Evolutionary conservation across 139 green algal genomes (phyloP).

Genomic region (Closterium sp.): DNA sequence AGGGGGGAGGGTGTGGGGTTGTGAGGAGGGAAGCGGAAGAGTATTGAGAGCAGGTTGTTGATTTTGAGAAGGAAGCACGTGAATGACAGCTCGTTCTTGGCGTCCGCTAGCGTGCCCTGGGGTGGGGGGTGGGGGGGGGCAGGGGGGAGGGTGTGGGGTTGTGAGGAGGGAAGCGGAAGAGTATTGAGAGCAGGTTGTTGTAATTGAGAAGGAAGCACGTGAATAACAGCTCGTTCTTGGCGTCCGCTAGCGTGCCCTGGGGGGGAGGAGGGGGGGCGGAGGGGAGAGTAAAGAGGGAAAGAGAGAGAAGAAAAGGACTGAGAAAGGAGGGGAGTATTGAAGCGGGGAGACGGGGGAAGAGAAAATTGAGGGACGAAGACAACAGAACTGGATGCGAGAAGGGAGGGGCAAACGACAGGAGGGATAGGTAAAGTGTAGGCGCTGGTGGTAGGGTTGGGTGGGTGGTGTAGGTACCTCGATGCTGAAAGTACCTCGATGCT

Average conservation of each 20-base stretch:
- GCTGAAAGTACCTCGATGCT: constrained; percentile 41
- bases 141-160: not conserved
- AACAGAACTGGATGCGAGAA: not conserved
- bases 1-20: not conserved
- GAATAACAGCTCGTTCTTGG: constrained; percentile 94
- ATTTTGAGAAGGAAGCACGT: constrained; percentile 87
- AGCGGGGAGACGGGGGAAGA: too few species aligned
- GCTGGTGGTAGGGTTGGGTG: not conserved
- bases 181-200: constrained; percentile 61
- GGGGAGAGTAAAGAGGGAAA: not conserved
- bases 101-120: constrained; percentile 51
- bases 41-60: constrained; percentile 61
- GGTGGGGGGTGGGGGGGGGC: too few species aligned
- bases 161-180: not conserved
- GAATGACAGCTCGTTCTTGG: constrained; percentile 94
- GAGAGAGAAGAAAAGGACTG: too few species aligned
- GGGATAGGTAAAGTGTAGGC: not conserved
- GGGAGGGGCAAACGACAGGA: not conserved
- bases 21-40: not conserved
- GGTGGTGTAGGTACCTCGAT: constrained; percentile 31
- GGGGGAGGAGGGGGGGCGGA: too few species aligned
- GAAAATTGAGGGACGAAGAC: not conserved
- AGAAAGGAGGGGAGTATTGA: not conserved
- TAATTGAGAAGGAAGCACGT: constrained; percentile 87
- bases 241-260: constrained; percentile 51